Percentiles rank a stretch among this genome's conserved stretches.
Conservation (phyloP, 805 yeast genomes). For the Yarrowia divulgata region DNA sequence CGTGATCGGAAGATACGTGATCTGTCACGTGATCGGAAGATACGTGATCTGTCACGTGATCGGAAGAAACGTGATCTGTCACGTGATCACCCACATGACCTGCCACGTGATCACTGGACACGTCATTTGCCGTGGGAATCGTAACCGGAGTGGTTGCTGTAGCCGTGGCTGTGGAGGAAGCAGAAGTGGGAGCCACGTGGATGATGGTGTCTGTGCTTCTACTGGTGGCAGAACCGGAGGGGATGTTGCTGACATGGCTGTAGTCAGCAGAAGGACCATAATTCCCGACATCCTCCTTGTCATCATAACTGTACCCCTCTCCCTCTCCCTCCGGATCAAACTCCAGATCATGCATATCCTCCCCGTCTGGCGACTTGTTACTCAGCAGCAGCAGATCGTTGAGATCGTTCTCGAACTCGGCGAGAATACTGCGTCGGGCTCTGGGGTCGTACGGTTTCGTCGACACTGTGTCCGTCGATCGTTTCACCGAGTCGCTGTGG, state of each 20-base stretch:
- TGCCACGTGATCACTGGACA: background rate
- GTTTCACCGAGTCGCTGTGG: slow-evolving; percentile 21
- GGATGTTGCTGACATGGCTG: too few relatives aligned
- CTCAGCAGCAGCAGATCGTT: slow-evolving; percentile 18
- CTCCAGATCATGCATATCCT: background rate
- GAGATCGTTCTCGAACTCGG: slow-evolving; percentile 31
- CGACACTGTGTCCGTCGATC: background rate
- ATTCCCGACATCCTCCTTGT: too few relatives aligned
- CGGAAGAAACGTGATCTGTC: too few relatives aligned
- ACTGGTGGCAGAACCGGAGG: too few relatives aligned
- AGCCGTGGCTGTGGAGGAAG: background rate
- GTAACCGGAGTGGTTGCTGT: background rate
- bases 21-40: too few relatives aligned
- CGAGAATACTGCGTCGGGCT: slow-evolving; percentile 12
- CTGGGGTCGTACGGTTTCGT: slow-evolving; percentile 7
- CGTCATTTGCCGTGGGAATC: background rate
- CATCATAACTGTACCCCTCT: background rate
- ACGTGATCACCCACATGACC: too few relatives aligned
- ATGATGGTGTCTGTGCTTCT: background rate
- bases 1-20: too few relatives aligned
- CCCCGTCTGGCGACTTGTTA: background rate
- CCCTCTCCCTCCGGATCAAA: background rate
- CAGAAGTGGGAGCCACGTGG: background rate
- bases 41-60: too few relatives aligned
- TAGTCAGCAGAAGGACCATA: too few relatives aligned